Base-by-base conservation (phyloP, 148 eudicot genomes). In the Cornus controversa region DNA sequence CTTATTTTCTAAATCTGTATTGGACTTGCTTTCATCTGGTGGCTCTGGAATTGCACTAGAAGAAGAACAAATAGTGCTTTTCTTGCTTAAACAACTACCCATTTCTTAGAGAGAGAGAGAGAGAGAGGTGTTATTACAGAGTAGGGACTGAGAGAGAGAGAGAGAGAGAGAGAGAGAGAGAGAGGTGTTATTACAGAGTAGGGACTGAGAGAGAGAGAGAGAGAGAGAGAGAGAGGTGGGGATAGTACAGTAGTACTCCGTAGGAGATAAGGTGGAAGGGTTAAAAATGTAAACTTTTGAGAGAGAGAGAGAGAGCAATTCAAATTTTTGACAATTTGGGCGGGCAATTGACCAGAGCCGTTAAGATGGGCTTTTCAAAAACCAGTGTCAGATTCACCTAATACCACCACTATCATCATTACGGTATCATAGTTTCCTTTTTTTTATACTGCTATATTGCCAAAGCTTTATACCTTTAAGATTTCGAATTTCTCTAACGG, bases 81-180 rank as follows among this genome's bases (percentile, higher is more conserved):
- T 92, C 75, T 87, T 95, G 89, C 98, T 95, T 47, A 91, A 87
- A 75, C 96, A 95, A 72, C 89, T 77, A 80, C 98, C 98, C 98
- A 94, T 94, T 82, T 84, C 5, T 66, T 57, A 75, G 54, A 70
- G 50, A 34, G 22, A 53, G 23, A 77, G 24, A 23, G 29, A 0
- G 53, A 16, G 58, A 23, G 57, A 15, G 2, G 2, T 2, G 20
- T 63, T 45, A 27, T 63, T 45, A 27, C 45, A 73, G 11, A 25
- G 18, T 6, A 36, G 15, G 4, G 11, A 25, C 13, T 23, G 37
- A 5, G 11, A 25, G 23, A 11, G 71, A 18, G 20, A 0, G 34
- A 42, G n/a, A n/a, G n/a, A 27, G 14, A 27, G 29, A 10, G 28
- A 8, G 78, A 5, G 34, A 70, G 62, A 47, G 40, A 7, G 27